Base-by-base conservation (phyloP, 208 protist genomes). In the Trypanosoma mega region DNA sequence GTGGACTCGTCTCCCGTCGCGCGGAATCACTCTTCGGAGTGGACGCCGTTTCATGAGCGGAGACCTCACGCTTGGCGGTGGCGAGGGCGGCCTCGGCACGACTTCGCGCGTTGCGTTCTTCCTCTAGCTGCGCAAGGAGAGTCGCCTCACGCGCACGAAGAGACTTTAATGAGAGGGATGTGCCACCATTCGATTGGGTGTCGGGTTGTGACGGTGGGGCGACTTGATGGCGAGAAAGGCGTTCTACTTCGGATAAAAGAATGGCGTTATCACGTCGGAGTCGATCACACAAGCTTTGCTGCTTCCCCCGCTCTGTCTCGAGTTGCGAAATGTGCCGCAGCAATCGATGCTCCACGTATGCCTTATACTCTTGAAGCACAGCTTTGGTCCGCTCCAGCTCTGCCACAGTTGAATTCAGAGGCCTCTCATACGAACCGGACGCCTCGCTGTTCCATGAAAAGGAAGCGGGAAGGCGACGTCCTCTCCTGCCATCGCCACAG, bases 291-390 rank as follows among this genome's bases (percentile, higher is more conserved):
- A 59, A 24, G n/a, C 33, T 26, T 8, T 47, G 21, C 12, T 39
- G 47, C 23, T 46, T 0, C 8, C 23, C 33, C 31, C 14, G 46
- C 16, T 52, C 31, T 31, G 48, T 23, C 33, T 63, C 57, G 20
- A 63, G 20, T 36, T 55, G 30, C 49, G 47, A 5, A 41, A 67
- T 57, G 18, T 67, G 34, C 34, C 59, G 58, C 53, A 64, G n/a
- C 45, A 80, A 21, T 14, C 60, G 54, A 5, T 45, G 23, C 20
- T 71, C 70, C 11, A 76, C 75, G 59, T 74, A 69, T 6, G 37
- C n/a, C 24, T 67, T 56, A 27, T 71, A 70, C 26, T 71, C 47
- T 6, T 34, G n/a, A 0, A 74, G 61, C 3, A 68, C 12, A 20
- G 27, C 54, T 3, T 60, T 62, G 2, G 59, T 51, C 3, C 62